These are phyloP conservation scores for Ceratocystis lukuohia DNA, from an alignment of 2,329 filamentous ascomycete genomes.

Conservation along the genomic window DNA sequence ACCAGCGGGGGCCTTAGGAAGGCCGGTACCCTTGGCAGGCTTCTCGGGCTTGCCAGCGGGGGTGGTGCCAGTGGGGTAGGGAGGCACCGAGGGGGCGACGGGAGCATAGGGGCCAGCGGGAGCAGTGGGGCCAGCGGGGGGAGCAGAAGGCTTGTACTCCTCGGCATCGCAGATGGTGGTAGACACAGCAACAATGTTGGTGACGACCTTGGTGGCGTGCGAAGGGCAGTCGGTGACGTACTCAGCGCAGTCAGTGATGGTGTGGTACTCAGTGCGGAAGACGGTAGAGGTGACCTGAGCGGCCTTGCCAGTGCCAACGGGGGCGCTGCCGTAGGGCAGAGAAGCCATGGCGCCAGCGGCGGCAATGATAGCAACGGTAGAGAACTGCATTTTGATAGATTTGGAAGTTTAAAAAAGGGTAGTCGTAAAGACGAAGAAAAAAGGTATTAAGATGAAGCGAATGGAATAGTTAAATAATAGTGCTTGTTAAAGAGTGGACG, in stretches of 20 bases:
- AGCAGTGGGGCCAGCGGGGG: slow-evolving; percentile 17
- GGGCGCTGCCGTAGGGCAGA: slow-evolving; percentile 20
- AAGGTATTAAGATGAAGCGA: slow-evolving; percentile 22
- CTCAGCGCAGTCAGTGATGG: slow-evolving; percentile 48
- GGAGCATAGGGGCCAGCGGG: slow-evolving; percentile 10
- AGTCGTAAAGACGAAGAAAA: slow-evolving; percentile 23
- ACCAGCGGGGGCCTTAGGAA: slow-evolving; percentile 19
- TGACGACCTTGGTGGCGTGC: slow-evolving; percentile 28
- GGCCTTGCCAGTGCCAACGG: slow-evolving; percentile 29
- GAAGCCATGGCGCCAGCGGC: slow-evolving; percentile 36
- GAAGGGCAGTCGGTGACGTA: slow-evolving; percentile 50
- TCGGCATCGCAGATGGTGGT: slow-evolving; percentile 31
- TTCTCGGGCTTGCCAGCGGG: slow-evolving; percentile 10
- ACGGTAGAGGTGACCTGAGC: slow-evolving; percentile 35
- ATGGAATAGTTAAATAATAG: slow-evolving; percentile 27
- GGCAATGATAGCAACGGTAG: slow-evolving; percentile 37
- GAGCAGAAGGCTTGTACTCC: slow-evolving; percentile 8
- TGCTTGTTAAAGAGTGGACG: slow-evolving; percentile 41
- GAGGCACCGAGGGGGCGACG: slow-evolving; percentile 10
- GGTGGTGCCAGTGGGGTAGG: slow-evolving; percentile 17
- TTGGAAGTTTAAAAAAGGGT: slow-evolving; percentile 22
- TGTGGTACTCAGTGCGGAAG: slow-evolving; percentile 45
- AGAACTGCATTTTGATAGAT: slow-evolving; percentile 40
- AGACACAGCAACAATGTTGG: slow-evolving; percentile 29
- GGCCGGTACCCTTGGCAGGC: background rate